Evolutionary conservation across 2,329 filamentous ascomycete species (phyloP).

Genomic region (Mycosphaerella arachidis): DNA sequence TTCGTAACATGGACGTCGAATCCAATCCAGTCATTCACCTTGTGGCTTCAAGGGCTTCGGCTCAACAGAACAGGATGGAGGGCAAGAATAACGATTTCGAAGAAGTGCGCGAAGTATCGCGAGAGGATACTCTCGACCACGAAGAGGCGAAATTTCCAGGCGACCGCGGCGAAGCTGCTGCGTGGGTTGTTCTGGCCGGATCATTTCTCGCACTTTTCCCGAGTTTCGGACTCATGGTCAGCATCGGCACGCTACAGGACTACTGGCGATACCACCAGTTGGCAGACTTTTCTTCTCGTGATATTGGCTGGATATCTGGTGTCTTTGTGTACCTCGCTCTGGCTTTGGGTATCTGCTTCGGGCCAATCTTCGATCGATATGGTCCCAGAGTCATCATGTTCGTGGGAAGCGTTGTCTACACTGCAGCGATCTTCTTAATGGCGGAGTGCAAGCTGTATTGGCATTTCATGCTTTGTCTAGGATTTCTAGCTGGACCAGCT

Average conservation of each 20-base stretch:
- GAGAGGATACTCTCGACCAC: neutral
- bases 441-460: constrained; percentile 46
- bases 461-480: constrained; percentile 43
- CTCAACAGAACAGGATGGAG: neutral
- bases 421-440: constrained; percentile 43
- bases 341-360: constrained; percentile 46
- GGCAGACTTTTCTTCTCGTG: constrained; percentile 37
- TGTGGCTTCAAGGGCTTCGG: neutral
- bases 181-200: constrained; percentile 26
- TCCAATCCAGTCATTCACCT: neutral
- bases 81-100: neutral
- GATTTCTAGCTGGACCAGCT: constrained; percentile 34
- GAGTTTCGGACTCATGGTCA: constrained; percentile 46
- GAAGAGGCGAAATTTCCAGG: constrained; percentile 6
- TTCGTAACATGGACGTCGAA: neutral
- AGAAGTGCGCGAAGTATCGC: neutral
- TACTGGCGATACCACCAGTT: constrained; percentile 46
- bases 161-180: constrained; percentile 5
- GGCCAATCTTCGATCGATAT: constrained; percentile 47
- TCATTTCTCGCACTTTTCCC: constrained; percentile 37
- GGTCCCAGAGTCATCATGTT: constrained; percentile 42
- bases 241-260: constrained; percentile 47
- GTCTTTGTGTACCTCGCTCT: constrained; percentile 45
- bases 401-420: constrained; percentile 36
- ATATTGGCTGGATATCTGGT: constrained; percentile 50